A percentile compares a stretch with the other conserved stretches of the same genome.
phyloP scores from a whole-genome alignment of 352 stramenopile genomes.

The Phytophthora fragariaefolia region DNA sequence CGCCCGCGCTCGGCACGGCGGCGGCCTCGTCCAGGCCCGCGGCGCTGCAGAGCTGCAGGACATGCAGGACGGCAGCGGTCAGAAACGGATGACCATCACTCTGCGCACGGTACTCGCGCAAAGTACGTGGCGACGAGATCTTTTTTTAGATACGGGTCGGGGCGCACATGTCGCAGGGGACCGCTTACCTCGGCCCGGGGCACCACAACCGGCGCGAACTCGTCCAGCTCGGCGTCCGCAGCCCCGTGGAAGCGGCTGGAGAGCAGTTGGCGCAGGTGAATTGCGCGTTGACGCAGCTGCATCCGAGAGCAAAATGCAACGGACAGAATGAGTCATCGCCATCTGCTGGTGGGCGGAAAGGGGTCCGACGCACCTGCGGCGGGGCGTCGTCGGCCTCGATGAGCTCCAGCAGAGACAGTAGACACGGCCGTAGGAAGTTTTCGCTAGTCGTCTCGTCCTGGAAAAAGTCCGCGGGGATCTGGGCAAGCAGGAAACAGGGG shows the following conservation, averaged over 20 bases:
- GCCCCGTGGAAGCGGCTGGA: conserved; percentile 48
- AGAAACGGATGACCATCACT: conserved; percentile 38
- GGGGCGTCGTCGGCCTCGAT: conserved; percentile 51
- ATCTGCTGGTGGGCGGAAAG: not conserved
- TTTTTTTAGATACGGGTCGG: conserved; percentile 17
- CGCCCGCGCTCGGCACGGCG: not conserved
- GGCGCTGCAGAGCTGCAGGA: conserved; percentile 21
- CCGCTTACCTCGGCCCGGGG: conserved; percentile 41
- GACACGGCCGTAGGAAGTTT: conserved; percentile 70
- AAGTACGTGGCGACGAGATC: conserved; percentile 21
- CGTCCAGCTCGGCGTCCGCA: conserved; percentile 33
- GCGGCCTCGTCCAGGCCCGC: not conserved
- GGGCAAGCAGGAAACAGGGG: too few species aligned
- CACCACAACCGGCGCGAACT: conserved; percentile 61
- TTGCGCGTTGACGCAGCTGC: conserved; percentile 42
- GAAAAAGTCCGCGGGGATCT: conserved; percentile 81
- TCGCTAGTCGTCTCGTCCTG: conserved; percentile 61
- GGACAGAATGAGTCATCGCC: conserved; percentile 27
- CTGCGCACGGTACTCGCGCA: not conserved
- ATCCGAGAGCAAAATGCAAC: conserved; percentile 4
- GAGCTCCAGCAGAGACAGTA: conserved; percentile 73
- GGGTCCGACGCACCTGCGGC: conserved; percentile 31
- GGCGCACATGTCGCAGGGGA: not conserved
- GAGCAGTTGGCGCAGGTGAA: conserved; percentile 45
- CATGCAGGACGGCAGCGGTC: conserved; percentile 6